Evolutionary conservation across 179 eudicot species (phyloP).

Genomic region (Silene noctiflora): DNA sequence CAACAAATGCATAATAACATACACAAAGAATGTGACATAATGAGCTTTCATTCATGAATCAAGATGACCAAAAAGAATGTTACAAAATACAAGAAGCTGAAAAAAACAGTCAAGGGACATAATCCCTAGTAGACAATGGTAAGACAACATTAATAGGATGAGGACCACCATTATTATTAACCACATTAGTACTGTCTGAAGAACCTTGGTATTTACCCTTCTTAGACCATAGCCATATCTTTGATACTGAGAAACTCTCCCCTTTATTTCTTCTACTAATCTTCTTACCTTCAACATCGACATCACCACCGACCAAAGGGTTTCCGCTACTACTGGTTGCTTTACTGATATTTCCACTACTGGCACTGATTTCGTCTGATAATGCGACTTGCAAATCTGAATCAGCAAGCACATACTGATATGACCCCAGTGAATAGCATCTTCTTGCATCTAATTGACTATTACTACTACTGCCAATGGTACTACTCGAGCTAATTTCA

Average conservation of each 20-base stretch:
- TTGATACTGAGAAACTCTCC: constrained; percentile 63
- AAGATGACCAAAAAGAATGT: constrained; percentile 16
- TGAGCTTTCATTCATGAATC: too few relatives aligned
- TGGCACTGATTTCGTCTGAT: constrained; percentile 11
- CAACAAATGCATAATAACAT: constrained; percentile 20
- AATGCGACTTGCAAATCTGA: constrained; percentile 41
- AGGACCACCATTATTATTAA: neutral
- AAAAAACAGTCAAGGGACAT: constrained; percentile 21
- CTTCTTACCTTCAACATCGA: constrained; percentile 46
- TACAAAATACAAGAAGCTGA: constrained; percentile 22
- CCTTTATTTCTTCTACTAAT: constrained; percentile 39
- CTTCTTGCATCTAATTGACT: constrained; percentile 54
- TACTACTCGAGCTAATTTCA: constrained; percentile 25
- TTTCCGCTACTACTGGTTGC: constrained; percentile 11
- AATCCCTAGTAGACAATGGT: too few relatives aligned
- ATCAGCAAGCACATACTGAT: constrained; percentile 51
- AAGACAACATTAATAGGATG: too few relatives aligned
- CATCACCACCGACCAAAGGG: constrained; percentile 25
- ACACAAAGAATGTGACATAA: neutral
- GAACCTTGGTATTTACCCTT: constrained; percentile 37
- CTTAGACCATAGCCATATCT: constrained; percentile 74
- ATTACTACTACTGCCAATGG: constrained; percentile 21
- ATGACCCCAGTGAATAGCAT: constrained; percentile 55
- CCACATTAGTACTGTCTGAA: constrained; percentile 22
- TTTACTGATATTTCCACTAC: neutral